Evolutionary conservation across 306 rosid genomes (phyloP).

Genomic region (Inga oerstediana): DNA sequence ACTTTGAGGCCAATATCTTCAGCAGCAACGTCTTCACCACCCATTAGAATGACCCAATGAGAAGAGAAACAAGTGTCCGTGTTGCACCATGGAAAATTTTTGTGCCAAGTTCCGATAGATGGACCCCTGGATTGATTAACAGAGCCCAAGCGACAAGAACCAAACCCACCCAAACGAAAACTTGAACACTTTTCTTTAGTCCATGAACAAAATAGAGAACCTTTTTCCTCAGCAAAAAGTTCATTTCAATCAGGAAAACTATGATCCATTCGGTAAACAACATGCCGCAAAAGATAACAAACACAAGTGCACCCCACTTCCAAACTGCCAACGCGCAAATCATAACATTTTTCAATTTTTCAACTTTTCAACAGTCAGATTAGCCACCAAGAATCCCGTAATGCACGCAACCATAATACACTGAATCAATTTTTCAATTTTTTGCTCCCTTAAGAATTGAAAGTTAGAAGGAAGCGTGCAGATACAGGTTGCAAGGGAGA

Average conservation of each 20-base stretch:
- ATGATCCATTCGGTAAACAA: slow-evolving; percentile 77
- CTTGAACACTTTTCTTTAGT: slow-evolving; percentile 73
- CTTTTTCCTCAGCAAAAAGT: slow-evolving; percentile 78
- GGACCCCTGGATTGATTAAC: slow-evolving; percentile 53
- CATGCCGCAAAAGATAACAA: slow-evolving; percentile 82
- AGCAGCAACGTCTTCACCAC: slow-evolving; percentile 63
- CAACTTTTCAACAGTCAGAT: slow-evolving; percentile 50
- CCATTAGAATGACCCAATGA: slow-evolving; percentile 80
- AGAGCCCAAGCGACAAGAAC: slow-evolving; percentile 75
- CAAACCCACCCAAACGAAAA: slow-evolving; percentile 70
- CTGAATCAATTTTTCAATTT: slow-evolving; percentile 13
- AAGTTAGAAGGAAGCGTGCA: too few relatives aligned
- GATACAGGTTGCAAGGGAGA: too few relatives aligned
- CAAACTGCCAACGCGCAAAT: slow-evolving; percentile 73
- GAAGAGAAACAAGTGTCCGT: slow-evolving; percentile 71
- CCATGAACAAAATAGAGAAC: slow-evolving; percentile 95
- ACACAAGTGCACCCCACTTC: slow-evolving; percentile 84
- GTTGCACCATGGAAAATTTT: slow-evolving; percentile 58
- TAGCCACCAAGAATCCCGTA: slow-evolving; percentile 52
- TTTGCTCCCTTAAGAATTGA: too few relatives aligned
- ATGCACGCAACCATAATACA: slow-evolving; percentile 52
- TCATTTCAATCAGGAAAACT: slow-evolving; percentile 81
- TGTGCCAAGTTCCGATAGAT: slow-evolving; percentile 47
- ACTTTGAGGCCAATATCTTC: slow-evolving; percentile 74
- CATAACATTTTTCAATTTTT: slow-evolving; percentile 19